Conservation (phyloP, 768 basidiomycete genomes). For the Collybia nuda region DNA sequence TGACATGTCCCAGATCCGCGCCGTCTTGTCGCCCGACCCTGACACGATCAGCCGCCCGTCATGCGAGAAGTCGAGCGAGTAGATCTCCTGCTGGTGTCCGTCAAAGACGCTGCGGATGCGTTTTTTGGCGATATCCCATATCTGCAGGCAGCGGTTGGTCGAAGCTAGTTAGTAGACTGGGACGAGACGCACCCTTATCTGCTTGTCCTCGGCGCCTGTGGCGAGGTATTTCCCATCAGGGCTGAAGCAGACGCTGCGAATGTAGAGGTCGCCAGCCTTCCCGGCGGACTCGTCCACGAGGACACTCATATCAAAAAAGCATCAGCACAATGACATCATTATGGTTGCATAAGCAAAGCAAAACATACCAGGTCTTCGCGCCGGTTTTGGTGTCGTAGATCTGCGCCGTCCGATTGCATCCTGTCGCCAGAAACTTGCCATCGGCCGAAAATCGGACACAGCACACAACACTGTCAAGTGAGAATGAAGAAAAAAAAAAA, state of each 20-base stretch:
- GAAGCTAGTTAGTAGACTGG: not conserved
- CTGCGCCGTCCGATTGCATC: slow-evolving; percentile 94
- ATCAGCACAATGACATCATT: not conserved
- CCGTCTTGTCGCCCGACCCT: slow-evolving; percentile 73
- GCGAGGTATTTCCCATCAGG: slow-evolving; percentile 86
- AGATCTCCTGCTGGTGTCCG: slow-evolving; percentile 92
- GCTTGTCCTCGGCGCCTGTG: slow-evolving; percentile 91
- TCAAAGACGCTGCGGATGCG: slow-evolving; percentile 79
- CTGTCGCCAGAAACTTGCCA: slow-evolving; percentile 90
- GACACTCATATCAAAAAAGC: slow-evolving; percentile 43
- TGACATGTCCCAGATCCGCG: slow-evolving; percentile 47
- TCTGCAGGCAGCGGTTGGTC: slow-evolving; percentile 43
- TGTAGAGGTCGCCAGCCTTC: slow-evolving; percentile 84
- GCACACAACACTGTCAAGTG: slow-evolving; percentile 68
- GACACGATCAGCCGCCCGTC: slow-evolving; percentile 87
- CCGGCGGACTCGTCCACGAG: slow-evolving; percentile 75
- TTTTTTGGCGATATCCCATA: slow-evolving; percentile 88
- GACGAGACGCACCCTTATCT: slow-evolving; percentile 66
- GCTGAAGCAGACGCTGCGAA: slow-evolving; percentile 88
- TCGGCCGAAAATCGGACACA: slow-evolving; percentile 95
- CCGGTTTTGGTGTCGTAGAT: slow-evolving; percentile 95
- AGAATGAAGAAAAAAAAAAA: too few species aligned
- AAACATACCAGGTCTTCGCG: slow-evolving; percentile 76
- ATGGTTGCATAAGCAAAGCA: not conserved
- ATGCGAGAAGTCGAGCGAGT: slow-evolving; percentile 88